Evolutionary conservation across 345 rosid genomes (phyloP).

Genomic region (Raphanus sativus): DNA sequence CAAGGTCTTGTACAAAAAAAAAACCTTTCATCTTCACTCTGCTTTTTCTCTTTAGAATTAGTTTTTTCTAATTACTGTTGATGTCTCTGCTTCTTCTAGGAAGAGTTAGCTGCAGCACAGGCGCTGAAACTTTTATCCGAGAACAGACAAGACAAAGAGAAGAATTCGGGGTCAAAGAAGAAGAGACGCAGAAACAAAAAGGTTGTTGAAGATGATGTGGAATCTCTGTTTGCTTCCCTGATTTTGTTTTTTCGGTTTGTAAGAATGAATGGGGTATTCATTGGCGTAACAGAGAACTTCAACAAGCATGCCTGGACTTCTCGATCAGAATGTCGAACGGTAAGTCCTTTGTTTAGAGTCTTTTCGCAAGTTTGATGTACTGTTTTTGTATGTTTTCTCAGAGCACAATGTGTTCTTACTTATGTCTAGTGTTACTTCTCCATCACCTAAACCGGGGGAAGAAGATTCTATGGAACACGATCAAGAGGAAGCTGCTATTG

Average conservation of each 20-base stretch:
- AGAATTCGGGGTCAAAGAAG: not conserved
- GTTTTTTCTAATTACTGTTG: not conserved
- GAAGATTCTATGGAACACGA: not conserved
- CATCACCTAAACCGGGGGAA: not conserved
- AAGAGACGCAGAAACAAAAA: not conserved
- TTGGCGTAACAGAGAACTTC: conserved; percentile 32
- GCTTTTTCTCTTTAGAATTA: not conserved
- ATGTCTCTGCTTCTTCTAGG: not conserved
- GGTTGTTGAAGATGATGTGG: not conserved
- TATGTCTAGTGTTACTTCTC: not conserved
- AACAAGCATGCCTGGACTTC: not conserved
- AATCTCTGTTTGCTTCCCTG: not conserved
- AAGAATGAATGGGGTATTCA: conserved; percentile 11
- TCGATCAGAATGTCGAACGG: conserved; percentile 12
- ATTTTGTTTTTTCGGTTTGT: not conserved
- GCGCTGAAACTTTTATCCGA: not conserved
- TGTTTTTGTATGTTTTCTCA: not conserved
- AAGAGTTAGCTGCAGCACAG: not conserved
- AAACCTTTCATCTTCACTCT: not conserved
- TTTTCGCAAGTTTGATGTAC: not conserved
- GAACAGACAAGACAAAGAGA: not conserved
- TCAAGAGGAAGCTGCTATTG: conserved; percentile 9
- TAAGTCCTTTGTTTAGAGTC: conserved; percentile 1
- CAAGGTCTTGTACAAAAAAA: conserved; percentile 7
- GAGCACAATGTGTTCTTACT: not conserved